Base-by-base conservation (phyloP, 2,329 filamentous ascomycete species). In the Phialophora chinensis region DNA sequence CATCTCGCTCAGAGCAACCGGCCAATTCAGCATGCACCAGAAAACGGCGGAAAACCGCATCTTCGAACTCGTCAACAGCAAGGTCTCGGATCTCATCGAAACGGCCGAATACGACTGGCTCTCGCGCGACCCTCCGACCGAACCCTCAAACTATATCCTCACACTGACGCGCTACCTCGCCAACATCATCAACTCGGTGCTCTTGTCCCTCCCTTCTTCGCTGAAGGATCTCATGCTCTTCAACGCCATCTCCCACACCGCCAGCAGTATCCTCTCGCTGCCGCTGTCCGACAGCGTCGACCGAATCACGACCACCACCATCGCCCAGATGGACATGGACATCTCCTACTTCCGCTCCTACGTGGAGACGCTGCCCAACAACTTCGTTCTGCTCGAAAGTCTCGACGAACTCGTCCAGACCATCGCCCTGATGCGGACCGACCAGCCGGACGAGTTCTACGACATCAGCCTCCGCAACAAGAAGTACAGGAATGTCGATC, bases 181-280 rank as follows among this genome's bases (percentile, higher is more conserved):
- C 33, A 97, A 96, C 76, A 98, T 97, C 76, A 98, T 98, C 93
- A 93, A 90, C 75, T 95, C 92, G 0, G 97, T 96, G 0, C 85
- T 99, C 4, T 85, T 99, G 1, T 94, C 93, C 1, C 82, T 99
- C n/a, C 95, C 96, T 0, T 89, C 92, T 33, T 92, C 96, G 74
- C 97, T 99, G 79, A 98, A 98, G 77, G 93, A 97, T 77, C 88
- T 97, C 63, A 97, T 99, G 73, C 98, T 99, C 80, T 97, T 97
- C 75, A 95, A 98, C 76, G 95, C 95, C 0, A 85, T 99, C 42
- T 93, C 89, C 63, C 95, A 99, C 78, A 93, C 95, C 1, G 90
- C 92, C 3, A 91, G 91, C 68, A 92, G 91, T 78, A 95, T 97
- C 63, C 69, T 73, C 14, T 87, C 88, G 27, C 86, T 96, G 10